A percentile compares a stretch with the other conserved stretches of the same genome.
These are phyloP conservation scores for Candida labiduridarum DNA, from an alignment of 1,139 yeast genomes.

Conservation along the genomic window DNA sequence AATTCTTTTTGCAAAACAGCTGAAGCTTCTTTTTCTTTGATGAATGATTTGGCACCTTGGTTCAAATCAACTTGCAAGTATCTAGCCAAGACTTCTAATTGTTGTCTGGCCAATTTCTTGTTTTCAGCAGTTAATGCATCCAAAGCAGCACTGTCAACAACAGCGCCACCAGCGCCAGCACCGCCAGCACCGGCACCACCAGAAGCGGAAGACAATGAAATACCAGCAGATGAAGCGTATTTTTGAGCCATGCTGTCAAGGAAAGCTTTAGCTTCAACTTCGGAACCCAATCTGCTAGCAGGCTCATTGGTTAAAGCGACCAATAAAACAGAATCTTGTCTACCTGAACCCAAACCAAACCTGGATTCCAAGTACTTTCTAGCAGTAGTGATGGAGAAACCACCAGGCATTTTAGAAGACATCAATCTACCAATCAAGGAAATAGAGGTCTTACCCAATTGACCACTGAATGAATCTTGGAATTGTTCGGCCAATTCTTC, in stretches of 20 bases:
- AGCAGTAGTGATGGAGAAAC: constrained; percentile 87
- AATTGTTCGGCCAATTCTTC: constrained; percentile 93
- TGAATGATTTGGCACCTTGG: constrained; percentile 83
- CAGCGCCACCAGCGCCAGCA: constrained; percentile 75
- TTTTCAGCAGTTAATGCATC: constrained; percentile 93
- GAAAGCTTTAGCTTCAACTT: constrained; percentile 86
- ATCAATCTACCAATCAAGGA: constrained; percentile 88
- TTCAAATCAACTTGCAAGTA: constrained; percentile 91
- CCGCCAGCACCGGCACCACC: constrained; percentile 53
- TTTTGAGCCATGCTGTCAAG: constrained; percentile 81
- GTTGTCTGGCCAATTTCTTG: constrained; percentile 88
- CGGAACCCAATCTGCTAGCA: constrained; percentile 80
- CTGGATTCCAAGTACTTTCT: constrained; percentile 88
- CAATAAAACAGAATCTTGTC: constrained; percentile 89
- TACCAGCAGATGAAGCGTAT: constrained; percentile 82
- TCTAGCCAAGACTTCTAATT: constrained; percentile 91
- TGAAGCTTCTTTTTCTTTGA: constrained; percentile 88
- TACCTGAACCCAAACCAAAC: constrained; percentile 90
- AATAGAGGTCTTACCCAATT: constrained; percentile 89
- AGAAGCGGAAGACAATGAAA: constrained; percentile 70
- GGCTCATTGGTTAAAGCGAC: constrained; percentile 89
- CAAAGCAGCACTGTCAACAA: constrained; percentile 92
- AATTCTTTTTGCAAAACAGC: constrained; percentile 82
- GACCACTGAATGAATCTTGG: constrained; percentile 87
- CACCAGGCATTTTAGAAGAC: constrained; percentile 99